These are phyloP conservation scores for Neonectria sp. DNA, from an alignment of 2,329 filamentous ascomycete species.

Conservation along the genomic window DNA sequence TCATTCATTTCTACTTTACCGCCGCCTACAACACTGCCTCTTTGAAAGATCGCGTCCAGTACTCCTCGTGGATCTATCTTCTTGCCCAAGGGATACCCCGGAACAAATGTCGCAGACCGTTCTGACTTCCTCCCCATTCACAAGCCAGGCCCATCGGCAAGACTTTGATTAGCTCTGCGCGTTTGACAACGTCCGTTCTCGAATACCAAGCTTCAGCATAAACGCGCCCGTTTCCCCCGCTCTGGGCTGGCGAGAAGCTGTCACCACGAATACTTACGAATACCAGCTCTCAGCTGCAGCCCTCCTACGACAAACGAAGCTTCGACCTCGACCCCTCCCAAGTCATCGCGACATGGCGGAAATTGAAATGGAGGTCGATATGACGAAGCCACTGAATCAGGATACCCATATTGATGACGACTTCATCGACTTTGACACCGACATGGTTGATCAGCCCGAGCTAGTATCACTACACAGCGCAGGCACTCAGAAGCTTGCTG, in stretches of 20 bases:
- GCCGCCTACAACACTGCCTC: background rate
- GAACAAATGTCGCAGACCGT: conserved; percentile 48
- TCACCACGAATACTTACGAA: background rate
- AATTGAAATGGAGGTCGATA: conserved; percentile 53
- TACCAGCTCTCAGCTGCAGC: conserved; percentile 6
- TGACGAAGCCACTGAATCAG: conserved; percentile 43
- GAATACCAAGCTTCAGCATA: background rate
- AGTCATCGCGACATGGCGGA: conserved; percentile 44
- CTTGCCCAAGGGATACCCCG: background rate
- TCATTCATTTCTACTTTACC: background rate
- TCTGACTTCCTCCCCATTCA: conserved; percentile 32
- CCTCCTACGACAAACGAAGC: background rate
- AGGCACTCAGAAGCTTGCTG: conserved; percentile 19
- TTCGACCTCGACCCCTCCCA: background rate
- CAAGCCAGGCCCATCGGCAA: conserved; percentile 25
- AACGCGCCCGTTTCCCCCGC: background rate
- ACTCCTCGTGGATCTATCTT: background rate
- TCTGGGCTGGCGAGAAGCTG: background rate
- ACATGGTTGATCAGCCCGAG: conserved; percentile 46
- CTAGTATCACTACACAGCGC: conserved; percentile 23
- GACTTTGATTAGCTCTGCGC: conserved; percentile 38
- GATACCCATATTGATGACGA: conserved; percentile 51
- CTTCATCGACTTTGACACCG: conserved; percentile 57
- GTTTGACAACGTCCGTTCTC: conserved; percentile 15
- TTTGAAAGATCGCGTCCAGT: background rate